Conservation (phyloP, 192 early-diverging fungal species). For the Mortierella antarctica region DNA sequence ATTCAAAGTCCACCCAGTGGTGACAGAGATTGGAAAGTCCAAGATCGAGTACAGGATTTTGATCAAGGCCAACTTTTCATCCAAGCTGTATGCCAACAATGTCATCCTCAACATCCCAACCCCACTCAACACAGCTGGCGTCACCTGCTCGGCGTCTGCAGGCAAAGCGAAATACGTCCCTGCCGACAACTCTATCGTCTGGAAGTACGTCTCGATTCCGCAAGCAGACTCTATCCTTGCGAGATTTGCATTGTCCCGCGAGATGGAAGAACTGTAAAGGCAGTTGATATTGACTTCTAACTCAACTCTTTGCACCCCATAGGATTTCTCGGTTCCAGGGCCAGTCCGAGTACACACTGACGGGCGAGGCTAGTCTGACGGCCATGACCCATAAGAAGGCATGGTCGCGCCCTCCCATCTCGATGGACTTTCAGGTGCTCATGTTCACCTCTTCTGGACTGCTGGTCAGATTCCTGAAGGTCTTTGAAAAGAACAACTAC, state of each 20-base stretch:
- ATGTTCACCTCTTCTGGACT: conserved; percentile 99
- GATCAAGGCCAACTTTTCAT: conserved; percentile 89
- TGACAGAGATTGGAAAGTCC: conserved; percentile 84
- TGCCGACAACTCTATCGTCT: conserved; percentile 92
- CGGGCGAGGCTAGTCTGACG: conserved; percentile 85
- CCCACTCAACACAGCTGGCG: conserved; percentile 88
- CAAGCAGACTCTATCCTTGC: not conserved
- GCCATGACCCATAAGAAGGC: conserved; percentile 85
- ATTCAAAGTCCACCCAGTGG: conserved; percentile 94
- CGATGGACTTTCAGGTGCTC: conserved; percentile 90
- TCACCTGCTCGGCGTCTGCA: conserved; percentile 78
- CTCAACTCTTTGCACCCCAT: not conserved
- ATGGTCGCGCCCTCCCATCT: conserved; percentile 97
- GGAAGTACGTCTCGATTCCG: conserved; percentile 78
- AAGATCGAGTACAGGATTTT: conserved; percentile 91
- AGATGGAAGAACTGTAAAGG: too few relatives aligned
- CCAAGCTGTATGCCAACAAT: conserved; percentile 90
- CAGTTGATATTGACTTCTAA: not conserved
- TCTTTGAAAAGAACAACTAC: conserved; percentile 97
- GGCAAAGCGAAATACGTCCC: conserved; percentile 98
- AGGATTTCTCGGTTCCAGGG: conserved; percentile 94
- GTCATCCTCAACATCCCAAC: conserved; percentile 91
- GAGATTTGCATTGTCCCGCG: not conserved
- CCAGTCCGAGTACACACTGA: conserved; percentile 84
- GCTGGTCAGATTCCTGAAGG: conserved; percentile 96